Percentiles rank a stretch among this genome's conserved stretches.
Evolutionary conservation across 331 rosid genomes (phyloP).

Genomic region (Saraca asoca): DNA sequence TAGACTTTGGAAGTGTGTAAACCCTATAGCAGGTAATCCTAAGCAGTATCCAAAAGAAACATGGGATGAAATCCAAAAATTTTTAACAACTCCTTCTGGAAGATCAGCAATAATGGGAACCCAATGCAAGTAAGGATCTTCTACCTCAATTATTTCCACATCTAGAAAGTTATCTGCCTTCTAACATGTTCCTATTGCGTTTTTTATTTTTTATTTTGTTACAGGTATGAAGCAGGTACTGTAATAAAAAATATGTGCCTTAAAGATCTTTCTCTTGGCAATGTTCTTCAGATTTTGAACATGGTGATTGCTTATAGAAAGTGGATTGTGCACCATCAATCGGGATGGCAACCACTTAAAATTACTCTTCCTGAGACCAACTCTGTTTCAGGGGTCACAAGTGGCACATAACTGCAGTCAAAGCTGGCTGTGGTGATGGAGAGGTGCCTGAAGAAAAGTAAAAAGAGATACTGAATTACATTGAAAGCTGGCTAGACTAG

Average conservation of each 20-base stretch:
- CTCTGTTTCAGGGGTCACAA: conserved; percentile 37
- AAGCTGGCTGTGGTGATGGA: conserved; percentile 29
- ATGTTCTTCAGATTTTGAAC: conserved; percentile 69
- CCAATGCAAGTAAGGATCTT: conserved; percentile 66
- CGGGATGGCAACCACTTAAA: conserved; percentile 89
- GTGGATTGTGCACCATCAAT: conserved; percentile 72
- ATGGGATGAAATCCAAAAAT: conserved; percentile 63
- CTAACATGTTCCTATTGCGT: conserved; percentile 4
- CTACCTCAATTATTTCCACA: conserved; percentile 14
- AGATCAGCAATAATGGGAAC: conserved; percentile 65
- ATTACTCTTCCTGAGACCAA: conserved; percentile 55
- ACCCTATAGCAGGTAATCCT: conserved; percentile 61
- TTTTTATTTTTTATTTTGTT: conserved; percentile 18
- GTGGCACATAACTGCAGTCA: conserved; percentile 25
- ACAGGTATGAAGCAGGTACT: conserved; percentile 84
- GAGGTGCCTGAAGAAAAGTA: conserved; percentile 22
- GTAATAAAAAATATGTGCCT: conserved; percentile 65
- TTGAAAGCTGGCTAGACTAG: conserved; percentile 1
- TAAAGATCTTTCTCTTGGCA: conserved; percentile 63
- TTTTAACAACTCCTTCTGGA: conserved; percentile 64
- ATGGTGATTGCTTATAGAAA: conserved; percentile 57
- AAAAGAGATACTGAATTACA: conserved; percentile 3
- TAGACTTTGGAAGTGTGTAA: conserved; percentile 80
- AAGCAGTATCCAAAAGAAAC: conserved; percentile 54
- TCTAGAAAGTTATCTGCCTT: conserved; percentile 4